Base-by-base conservation (phyloP, 2,329 filamentous ascomycete genomes). In the Colletotrichum ledebouriae region DNA sequence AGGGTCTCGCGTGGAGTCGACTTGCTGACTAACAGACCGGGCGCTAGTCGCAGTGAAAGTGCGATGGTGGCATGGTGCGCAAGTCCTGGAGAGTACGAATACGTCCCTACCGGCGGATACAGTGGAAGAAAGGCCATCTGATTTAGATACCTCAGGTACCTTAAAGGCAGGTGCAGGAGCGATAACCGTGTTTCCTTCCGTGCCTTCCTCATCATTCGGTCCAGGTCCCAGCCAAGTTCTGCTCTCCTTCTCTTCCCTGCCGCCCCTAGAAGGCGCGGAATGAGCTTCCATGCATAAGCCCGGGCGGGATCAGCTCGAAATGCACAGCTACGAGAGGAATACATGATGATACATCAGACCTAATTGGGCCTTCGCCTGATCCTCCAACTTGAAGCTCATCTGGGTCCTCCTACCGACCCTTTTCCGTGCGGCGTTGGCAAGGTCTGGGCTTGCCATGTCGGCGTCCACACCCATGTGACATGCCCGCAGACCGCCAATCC, bases 221-320 rank as follows among this genome's bases (percentile, higher is more conserved):
- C 17, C 17, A 17, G 17, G 17, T 17, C 17, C 17, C 17, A 17
- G 17, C 17, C 17, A 17, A 17, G 17, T 17, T 17, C 17, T 17
- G 17, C 17, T 17, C 17, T 17, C 17, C 17, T 17, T 17, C 17
- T 17, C 17, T 20, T 22, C 33, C 33, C 46, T 29, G 46, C 61
- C 47, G 55, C 39, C 55, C 41, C 55, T 69, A 69, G 66, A 69
- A 69, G 61, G 37, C 49, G 61, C 49, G 61, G 66, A 69, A 66
- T 22, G 66, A 60, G 33, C 66, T 69, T 69, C 66, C 25, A 66
- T 69, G 66, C 66, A 65, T 59, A 33, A 65, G 46, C 29, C 61
- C 66, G 61, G 66, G 61, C 55, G 61, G 66, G 55, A 55, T 50
- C 61, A 55, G 66, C 66, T 66, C 61, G 39, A 59, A 60, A 42